These are phyloP conservation scores for Trichopus zeylanicus DNA, from an alignment of 116 monocot species.

Conservation along the genomic window DNA sequence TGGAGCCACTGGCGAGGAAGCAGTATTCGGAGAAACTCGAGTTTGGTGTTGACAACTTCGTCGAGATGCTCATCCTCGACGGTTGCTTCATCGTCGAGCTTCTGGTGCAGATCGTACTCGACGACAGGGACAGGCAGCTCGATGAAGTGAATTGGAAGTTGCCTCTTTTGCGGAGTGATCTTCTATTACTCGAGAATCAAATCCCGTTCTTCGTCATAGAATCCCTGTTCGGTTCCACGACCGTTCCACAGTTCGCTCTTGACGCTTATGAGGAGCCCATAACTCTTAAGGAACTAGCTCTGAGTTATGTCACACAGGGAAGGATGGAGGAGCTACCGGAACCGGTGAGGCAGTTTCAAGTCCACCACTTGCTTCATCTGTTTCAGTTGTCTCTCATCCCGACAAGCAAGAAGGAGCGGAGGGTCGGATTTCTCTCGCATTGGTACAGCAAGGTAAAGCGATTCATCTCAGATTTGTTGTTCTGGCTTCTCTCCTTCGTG, in stretches of 20 bases:
- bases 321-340: not conserved
- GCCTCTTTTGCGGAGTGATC: not conserved
- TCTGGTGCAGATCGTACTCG: not conserved
- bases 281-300: not conserved
- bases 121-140: not conserved
- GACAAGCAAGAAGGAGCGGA: not conserved
- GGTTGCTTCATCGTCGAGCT: slow-evolving; percentile 19
- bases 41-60: not conserved
- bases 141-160: slow-evolving; percentile 2
- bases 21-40: slow-evolving; percentile 1
- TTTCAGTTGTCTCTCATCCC: not conserved
- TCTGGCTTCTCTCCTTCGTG: not conserved
- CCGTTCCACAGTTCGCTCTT: too few species aligned
- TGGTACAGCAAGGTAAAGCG: too few species aligned
- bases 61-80: slow-evolving; percentile 21
- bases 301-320: not conserved
- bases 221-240: not conserved
- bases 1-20: not conserved
- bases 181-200: slow-evolving; percentile 16
- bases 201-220: slow-evolving; percentile 15
- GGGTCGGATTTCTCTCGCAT: not conserved
- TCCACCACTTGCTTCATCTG: slow-evolving; percentile 17
- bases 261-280: not conserved
- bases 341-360: not conserved
- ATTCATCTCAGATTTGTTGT: not conserved